These are phyloP conservation scores for Medicago lupulina DNA, from an alignment of 306 rosid genomes.

Conservation along the genomic window DNA sequence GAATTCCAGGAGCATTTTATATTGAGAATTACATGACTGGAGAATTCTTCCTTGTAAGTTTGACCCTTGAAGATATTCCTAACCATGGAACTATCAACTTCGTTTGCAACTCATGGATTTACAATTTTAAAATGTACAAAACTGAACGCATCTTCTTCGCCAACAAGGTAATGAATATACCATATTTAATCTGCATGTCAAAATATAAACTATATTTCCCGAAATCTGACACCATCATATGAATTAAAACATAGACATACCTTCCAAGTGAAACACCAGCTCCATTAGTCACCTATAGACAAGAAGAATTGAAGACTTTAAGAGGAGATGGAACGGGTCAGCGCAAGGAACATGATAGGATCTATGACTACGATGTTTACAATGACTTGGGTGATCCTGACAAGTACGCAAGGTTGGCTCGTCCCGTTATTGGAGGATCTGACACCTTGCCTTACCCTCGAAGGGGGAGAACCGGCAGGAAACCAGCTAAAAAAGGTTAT, in stretches of 20 bases:
- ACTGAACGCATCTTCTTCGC: constrained; percentile 51
- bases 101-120: constrained; percentile 75
- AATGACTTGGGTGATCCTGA: constrained; percentile 72
- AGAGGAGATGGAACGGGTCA: constrained; percentile 77
- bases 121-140: constrained; percentile 37
- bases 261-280: constrained; percentile 47
- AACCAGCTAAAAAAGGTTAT: constrained; percentile 37
- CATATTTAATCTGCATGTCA: neutral
- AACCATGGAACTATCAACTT: constrained; percentile 52
- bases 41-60: neutral
- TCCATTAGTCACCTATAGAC: neutral
- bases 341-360: constrained; percentile 68
- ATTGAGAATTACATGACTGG: neutral
- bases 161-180: constrained; percentile 48
- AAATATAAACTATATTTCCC: neutral
- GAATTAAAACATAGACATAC: constrained; percentile 51
- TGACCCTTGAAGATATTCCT: constrained; percentile 44
- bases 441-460: constrained; percentile 71
- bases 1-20: constrained; percentile 5
- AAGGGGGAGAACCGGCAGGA: constrained; percentile 51
- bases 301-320: constrained; percentile 29
- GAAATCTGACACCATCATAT: neutral
- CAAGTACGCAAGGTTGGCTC: constrained; percentile 44
- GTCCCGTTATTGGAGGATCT: constrained; percentile 73
- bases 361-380: constrained; percentile 78